Evolutionary conservation across 2,329 filamentous ascomycete species (phyloP).

Genomic region (Nothopassalora personata): DNA sequence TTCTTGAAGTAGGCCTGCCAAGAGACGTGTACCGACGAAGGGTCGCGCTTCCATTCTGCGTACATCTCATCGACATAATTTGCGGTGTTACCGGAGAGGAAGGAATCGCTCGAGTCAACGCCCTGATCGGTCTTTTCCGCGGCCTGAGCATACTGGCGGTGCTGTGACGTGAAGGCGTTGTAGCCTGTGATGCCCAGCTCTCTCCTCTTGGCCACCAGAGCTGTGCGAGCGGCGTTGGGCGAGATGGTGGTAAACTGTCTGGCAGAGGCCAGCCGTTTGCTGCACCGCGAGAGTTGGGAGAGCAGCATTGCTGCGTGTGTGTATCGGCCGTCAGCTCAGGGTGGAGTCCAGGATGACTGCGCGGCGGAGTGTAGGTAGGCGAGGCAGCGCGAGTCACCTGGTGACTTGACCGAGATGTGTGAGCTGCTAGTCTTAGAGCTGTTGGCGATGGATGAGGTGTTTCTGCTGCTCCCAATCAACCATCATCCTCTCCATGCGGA

Average conservation of each 20-base stretch:
- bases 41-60: constrained; percentile 91
- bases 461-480: not conserved
- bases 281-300: constrained; percentile 60
- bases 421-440: not conserved
- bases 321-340: constrained; percentile 6
- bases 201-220: constrained; percentile 45
- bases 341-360: not conserved
- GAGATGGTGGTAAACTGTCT: constrained; percentile 41
- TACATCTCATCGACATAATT: constrained; percentile 99
- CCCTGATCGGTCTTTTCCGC: constrained; percentile 56
- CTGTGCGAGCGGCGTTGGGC: constrained; percentile 33
- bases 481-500: not conserved
- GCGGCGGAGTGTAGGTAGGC: not conserved
- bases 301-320: constrained; percentile 57
- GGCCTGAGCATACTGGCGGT: constrained; percentile 54
- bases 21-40: constrained; percentile 88
- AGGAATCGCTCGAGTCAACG: constrained; percentile 87
- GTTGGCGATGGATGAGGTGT: not conserved
- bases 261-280: constrained; percentile 55
- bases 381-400: not conserved
- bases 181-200: constrained; percentile 39
- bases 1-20: constrained; percentile 99
- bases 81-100: constrained; percentile 92
- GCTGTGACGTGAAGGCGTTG: constrained; percentile 43
- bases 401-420: not conserved